Percentiles rank a stretch among this genome's conserved stretches.
Evolutionary conservation across 352 stramenopile species (phyloP).

Genomic region (Globisporangium camurandrum): DNA sequence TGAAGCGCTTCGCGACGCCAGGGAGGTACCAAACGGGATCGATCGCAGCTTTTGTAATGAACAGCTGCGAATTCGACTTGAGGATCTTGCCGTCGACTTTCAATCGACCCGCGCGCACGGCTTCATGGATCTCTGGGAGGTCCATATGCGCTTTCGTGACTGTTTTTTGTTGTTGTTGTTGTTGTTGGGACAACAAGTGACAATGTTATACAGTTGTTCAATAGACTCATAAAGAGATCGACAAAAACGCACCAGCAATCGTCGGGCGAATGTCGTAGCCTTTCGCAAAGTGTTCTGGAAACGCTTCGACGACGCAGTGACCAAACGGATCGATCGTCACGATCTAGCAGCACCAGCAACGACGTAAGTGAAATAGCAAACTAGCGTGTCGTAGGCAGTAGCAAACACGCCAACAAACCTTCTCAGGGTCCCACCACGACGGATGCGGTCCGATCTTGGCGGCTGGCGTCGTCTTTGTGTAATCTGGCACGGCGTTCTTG

Average conservation of each 20-base stretch:
- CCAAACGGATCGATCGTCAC: conserved; percentile 79
- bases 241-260: conserved; percentile 86
- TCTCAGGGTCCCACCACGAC: conserved; percentile 94
- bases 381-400: neutral
- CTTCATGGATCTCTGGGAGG: conserved; percentile 97
- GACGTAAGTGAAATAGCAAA: neutral
- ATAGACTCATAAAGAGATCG: no score
- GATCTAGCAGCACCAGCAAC: conserved; percentile 16
- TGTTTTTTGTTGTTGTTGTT: no score
- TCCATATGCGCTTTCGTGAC: conserved; percentile 97
- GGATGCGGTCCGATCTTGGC: conserved; percentile 96
- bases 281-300: conserved; percentile 93
- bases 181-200: neutral
- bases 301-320: conserved; percentile 80
- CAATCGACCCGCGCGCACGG: conserved; percentile 88
- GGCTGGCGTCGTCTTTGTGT: conserved; percentile 93
- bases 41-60: conserved; percentile 96
- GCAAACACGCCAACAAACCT: conserved; percentile 25
- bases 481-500: conserved; percentile 55
- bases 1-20: conserved; percentile 97
- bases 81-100: conserved; percentile 96
- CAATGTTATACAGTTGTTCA: no score
- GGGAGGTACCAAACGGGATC: conserved; percentile 99
- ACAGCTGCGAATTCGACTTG: conserved; percentile 84
- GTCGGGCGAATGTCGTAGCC: conserved; percentile 98